Evolutionary conservation across 2,329 filamentous ascomycete genomes (phyloP), one percentile per base, ranked within the genome.

Genomic region (Xylaria sp.): DNA sequence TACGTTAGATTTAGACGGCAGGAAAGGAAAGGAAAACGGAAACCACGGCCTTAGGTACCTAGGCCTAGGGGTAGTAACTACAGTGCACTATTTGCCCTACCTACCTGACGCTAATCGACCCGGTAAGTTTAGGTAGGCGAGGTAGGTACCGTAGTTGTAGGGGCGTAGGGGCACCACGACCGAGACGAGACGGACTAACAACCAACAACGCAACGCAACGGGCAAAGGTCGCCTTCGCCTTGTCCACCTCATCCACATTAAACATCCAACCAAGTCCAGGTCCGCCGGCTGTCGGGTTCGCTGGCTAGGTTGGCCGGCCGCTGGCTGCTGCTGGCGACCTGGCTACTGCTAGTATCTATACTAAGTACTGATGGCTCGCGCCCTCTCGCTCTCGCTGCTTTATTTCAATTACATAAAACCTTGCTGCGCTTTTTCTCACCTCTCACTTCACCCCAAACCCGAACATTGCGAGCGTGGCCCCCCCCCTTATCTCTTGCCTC

Each of bases 321-420:
- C 15, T 18, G 41, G 15, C 41, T 46, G 41, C 18, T 46, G 15
- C 13, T 46, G 41, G 34, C 34, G 8, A n/a, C 7, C 34, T 37
- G 34, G 34, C 34, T 37, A 37, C 34, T 8, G 34, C 34, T 37
- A 10, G 8, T 37, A 37, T 28, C 34, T 37, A 37, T 37, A 37
- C 34, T 37, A 25, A 25, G 23, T 25, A 37, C 34, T 37, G n/a
- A 8, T 25, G 8, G 10, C 48, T 25, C 48, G 20, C 48, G 25
- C 18, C 18, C n/a, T 34, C 23, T n/a, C 39, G 15, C 31, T 7
- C 59, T 63, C 44, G 63, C 52, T 56, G 58, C 51, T 66, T 41
- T 59, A 71, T 72, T 83, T 80, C 77, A 81, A 83, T 84, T 84
- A 84, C 82, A 83, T 84, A 84, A 84, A 84, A 83, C 80, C 81